Base-by-base conservation (phyloP, 2,329 filamentous ascomycete species). In the Clarireedia hainanense region DNA sequence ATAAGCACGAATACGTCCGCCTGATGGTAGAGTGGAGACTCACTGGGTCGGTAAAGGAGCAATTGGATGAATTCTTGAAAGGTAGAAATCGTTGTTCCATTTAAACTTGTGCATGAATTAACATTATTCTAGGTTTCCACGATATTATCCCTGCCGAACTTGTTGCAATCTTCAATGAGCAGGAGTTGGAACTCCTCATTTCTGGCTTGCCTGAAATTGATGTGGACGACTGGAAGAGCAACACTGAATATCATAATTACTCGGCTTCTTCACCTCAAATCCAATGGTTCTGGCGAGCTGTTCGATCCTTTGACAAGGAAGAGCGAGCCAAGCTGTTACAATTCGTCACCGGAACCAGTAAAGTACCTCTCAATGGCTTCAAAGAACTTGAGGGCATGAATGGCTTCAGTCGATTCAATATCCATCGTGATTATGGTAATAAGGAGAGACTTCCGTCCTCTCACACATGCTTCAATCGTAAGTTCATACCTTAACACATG, bases 351-450 rank as follows among this genome's bases (percentile, higher is more conserved):
- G 94, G 94, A 70, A 99, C 95, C 17, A 95, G 89, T 71, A 99
- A 99, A 75, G 95, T 99, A 47, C 94, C 94, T 40, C 83, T 99
- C 50, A 99, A 99, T 65, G 94, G 94, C 12, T 99, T 99, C 80
- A 96, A 96, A 75, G 94, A 99, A 72, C 81, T 99, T 6, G 95
- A 99, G 75, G 95, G 94, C 63, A 99, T 99, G 94, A 97, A 99
- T 69, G 94, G 94, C 40, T 86, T 97, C 71, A 96, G 88, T 72
- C 86, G 90, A 62, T 99, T 99, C 84, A 99, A 97, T 72, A 97
- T 99, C 61, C 94, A 99, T 70, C 90, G 94, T 62, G 94, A 97
- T 73, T 96, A 95, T 73, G 91, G 92, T 65, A 92, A 88, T 77
- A 97, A 96, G 74, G 89, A 96, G 69, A 88, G 94, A 63, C 80